Evolutionary conservation across 805 yeast species (phyloP).

Genomic region (Ogataea populi-albae): DNA sequence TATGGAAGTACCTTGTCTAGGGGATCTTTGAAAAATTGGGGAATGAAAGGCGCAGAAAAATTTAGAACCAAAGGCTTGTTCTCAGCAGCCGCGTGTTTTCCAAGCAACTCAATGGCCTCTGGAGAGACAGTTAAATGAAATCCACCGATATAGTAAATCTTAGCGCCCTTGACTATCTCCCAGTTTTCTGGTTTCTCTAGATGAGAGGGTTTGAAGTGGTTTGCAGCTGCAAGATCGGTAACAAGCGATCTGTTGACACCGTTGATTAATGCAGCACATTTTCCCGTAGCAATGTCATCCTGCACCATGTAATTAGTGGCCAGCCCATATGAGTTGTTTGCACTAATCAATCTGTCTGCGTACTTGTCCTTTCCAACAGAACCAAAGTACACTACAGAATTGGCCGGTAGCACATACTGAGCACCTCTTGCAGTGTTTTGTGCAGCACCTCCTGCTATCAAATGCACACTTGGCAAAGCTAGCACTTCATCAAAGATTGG

Average conservation of each 20-base stretch:
- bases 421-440: constrained; percentile 99
- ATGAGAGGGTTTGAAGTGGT: constrained; percentile 89
- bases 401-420: constrained; percentile 78
- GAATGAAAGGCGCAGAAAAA: constrained; percentile 95
- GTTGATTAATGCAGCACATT: constrained; percentile 90
- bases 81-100: constrained; percentile 69
- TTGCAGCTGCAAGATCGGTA: constrained; percentile 97
- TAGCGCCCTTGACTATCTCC: constrained; percentile 76
- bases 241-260: constrained; percentile 89
- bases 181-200: constrained; percentile 88
- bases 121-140: constrained; percentile 98
- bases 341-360: constrained; percentile 74
- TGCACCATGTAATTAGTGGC: constrained; percentile 81
- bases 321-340: constrained; percentile 87
- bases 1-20: constrained; percentile 77
- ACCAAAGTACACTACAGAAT: constrained; percentile 90
- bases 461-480: constrained; percentile 53
- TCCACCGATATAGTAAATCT: constrained; percentile 93
- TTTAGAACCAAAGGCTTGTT: constrained; percentile 62
- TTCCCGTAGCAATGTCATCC: constrained; percentile 80
- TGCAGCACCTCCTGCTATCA: constrained; percentile 99
- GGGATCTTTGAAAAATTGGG: constrained; percentile 92
- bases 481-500: constrained; percentile 83
- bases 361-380: constrained; percentile 92
- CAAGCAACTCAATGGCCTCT: constrained; percentile 84